Percentiles rank a stretch among this genome's conserved stretches.
phyloP scores from a whole-genome alignment of 1,139 yeast genomes.

The Yamadazyma triangularis region DNA sequence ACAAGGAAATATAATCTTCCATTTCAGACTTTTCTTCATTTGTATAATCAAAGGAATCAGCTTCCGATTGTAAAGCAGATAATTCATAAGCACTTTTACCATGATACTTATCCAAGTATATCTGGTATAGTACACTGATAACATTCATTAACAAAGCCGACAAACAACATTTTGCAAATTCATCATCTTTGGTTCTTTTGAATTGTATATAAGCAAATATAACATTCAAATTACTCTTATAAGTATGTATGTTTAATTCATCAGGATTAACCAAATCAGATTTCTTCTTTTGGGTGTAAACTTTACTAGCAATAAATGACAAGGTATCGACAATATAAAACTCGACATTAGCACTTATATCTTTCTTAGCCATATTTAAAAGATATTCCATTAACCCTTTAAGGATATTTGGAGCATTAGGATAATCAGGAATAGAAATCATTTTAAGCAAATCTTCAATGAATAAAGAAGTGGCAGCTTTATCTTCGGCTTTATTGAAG shows the following conservation, averaged over 20 bases:
- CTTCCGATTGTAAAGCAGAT: background rate
- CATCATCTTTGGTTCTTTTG: background rate
- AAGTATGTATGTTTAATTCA: background rate
- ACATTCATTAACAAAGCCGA: background rate
- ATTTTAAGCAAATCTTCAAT: background rate
- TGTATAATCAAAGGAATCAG: background rate
- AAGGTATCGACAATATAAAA: background rate
- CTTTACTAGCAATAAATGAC: background rate
- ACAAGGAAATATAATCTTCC: background rate
- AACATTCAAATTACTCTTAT: too few relatives aligned
- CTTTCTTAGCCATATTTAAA: background rate
- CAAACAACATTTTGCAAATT: too few relatives aligned
- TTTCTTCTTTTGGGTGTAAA: background rate
- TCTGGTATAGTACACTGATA: background rate
- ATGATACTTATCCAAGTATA: background rate
- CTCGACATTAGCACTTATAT: background rate
- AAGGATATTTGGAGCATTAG: background rate
- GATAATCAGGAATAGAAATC: background rate
- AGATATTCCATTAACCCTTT: background rate
- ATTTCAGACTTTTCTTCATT: background rate
- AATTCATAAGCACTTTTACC: too few relatives aligned
- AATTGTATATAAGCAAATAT: too few relatives aligned
- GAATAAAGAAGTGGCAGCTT: background rate
- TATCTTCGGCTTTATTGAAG: background rate
- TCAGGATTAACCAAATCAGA: background rate